A percentile compares a stretch with the other conserved stretches of the same genome.
These are phyloP conservation scores for Tylopilus sp. DNA, from an alignment of 768 basidiomycete species.

Conservation along the genomic window DNA sequence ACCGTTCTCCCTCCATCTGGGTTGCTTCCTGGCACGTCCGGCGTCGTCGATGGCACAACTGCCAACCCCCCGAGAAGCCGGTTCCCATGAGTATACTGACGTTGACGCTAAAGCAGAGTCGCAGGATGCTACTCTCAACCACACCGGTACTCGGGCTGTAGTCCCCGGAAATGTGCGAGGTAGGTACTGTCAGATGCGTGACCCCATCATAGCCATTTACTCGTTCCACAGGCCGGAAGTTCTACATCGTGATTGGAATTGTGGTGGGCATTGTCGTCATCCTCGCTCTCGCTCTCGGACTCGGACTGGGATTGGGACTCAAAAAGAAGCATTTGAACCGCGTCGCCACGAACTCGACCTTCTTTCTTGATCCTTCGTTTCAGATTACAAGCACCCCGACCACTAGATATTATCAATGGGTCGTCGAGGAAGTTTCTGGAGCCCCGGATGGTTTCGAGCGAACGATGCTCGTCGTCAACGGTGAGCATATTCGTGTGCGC, in stretches of 20 bases:
- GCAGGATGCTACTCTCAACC: not conserved
- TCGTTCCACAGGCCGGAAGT: slow-evolving; percentile 18
- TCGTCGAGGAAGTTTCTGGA: slow-evolving; percentile 36
- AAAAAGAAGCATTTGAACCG: slow-evolving; percentile 16
- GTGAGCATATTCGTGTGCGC: slow-evolving; percentile 16
- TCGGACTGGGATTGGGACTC: slow-evolving; percentile 29
- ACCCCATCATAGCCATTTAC: not conserved
- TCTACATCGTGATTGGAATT: slow-evolving; percentile 14
- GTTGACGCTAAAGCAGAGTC: slow-evolving; percentile 1
- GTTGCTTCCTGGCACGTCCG: not conserved
- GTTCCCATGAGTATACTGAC: slow-evolving; percentile 1
- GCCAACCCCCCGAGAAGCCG: not conserved
- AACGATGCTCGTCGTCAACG: slow-evolving; percentile 47
- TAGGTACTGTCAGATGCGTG: slow-evolving; percentile 2
- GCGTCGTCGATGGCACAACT: slow-evolving; percentile 6
- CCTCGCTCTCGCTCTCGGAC: slow-evolving; percentile 25
- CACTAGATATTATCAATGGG: slow-evolving; percentile 44
- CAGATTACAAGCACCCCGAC: slow-evolving; percentile 28
- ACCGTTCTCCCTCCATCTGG: not conserved
- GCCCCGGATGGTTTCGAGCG: slow-evolving; percentile 42
- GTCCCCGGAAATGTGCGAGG: not conserved
- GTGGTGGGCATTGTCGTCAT: slow-evolving; percentile 11
- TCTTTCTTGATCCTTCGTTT: slow-evolving; percentile 30
- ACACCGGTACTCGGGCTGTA: not conserved
- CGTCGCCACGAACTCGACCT: slow-evolving; percentile 26